Evolutionary conservation across 2,329 filamentous ascomycete genomes (phyloP).

Genomic region (Aspergillus glaucus): DNA sequence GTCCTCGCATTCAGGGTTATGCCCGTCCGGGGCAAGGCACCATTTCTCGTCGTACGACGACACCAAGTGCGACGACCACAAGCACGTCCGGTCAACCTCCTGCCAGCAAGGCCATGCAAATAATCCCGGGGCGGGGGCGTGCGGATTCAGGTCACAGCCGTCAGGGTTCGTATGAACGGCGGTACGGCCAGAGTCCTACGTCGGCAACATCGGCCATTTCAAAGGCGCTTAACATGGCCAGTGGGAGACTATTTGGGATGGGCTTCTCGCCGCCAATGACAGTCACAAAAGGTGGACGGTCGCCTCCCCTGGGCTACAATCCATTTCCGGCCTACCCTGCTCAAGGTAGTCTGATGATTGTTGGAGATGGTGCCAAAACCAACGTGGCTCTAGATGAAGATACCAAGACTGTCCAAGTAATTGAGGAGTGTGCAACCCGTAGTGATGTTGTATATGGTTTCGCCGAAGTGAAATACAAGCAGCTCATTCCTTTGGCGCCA

Average conservation of each 20-base stretch:
- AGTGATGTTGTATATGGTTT: conserved; percentile 97
- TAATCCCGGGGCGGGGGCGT: conserved; percentile 59
- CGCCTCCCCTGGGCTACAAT: conserved; percentile 46
- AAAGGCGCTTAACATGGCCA: conserved; percentile 92
- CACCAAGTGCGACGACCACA: conserved; percentile 63
- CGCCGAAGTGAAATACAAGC: conserved; percentile 96
- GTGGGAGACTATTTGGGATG: conserved; percentile 51
- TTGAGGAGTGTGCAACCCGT: conserved; percentile 86
- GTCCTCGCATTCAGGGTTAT: conserved; percentile 56
- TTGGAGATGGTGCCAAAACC: conserved; percentile 57
- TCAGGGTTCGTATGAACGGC: conserved; percentile 72
- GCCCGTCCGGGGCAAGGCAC: conserved; percentile 52
- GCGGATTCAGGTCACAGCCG: conserved; percentile 61
- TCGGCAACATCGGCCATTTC: conserved; percentile 87
- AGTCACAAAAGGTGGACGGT: conserved; percentile 40
- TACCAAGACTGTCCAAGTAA: conserved; percentile 65
- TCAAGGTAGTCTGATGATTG: conserved; percentile 60
- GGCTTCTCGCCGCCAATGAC: conserved; percentile 46
- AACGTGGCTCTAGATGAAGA: conserved; percentile 68
- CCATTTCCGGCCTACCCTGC: conserved; percentile 81
- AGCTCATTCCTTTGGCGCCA: conserved; percentile 82
- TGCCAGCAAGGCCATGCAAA: conserved; percentile 66
- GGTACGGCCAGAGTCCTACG: conserved; percentile 65
- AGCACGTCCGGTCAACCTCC: conserved; percentile 64
- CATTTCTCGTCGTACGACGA: conserved; percentile 69